Base-by-base conservation (phyloP, 305 asterid genomes). In the Plantago lanceolata region DNA sequence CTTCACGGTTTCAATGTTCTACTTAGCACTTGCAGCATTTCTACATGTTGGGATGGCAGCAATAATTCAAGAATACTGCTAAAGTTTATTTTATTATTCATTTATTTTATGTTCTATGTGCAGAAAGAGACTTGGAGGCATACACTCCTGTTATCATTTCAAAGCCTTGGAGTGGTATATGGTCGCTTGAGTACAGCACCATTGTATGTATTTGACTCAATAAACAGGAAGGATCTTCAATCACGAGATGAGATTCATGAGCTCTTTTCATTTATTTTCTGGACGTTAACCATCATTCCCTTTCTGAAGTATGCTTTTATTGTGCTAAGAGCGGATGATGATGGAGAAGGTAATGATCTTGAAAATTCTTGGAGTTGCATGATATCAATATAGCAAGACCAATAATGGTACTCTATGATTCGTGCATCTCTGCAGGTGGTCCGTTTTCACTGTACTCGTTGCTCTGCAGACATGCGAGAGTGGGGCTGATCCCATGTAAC, bases 111-210 rank as follows among this genome's bases (percentile, higher is more conserved):
- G 69, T 48, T 45, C 24, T 69, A 65, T 59, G 61, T 71, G 79
- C 84, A 80, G 89, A 81, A 78, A 72, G 98, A 91, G 61, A 80
- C 95, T 61, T 85, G 98, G 95, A 78, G 69, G 69, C 84, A 56
- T 19, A 85, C 93, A 4, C 69, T 86, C 14, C 69, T 88, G 69
- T 75, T 88, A 61, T 84, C 96, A 37, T 87, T 92, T 79, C 98
- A 89, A 75, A 92, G 95, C 86, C 83, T 92, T 44, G 98, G 98
- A 64, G 85, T 89, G 70, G 81, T 92, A 64, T 92, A 85, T 61
- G 96, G 98, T 57, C 88, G 95, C 51, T 74, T 92, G 79, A 79
- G 94, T 76, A 92, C 93, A 12, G 87, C 98, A 67, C 98, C 98
- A 5, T 63, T 92, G 59, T 92, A 92, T 26, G 96, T 80, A 40